Evolutionary conservation across 805 yeast species (phyloP).

Genomic region (Ogataea zsoltii): DNA sequence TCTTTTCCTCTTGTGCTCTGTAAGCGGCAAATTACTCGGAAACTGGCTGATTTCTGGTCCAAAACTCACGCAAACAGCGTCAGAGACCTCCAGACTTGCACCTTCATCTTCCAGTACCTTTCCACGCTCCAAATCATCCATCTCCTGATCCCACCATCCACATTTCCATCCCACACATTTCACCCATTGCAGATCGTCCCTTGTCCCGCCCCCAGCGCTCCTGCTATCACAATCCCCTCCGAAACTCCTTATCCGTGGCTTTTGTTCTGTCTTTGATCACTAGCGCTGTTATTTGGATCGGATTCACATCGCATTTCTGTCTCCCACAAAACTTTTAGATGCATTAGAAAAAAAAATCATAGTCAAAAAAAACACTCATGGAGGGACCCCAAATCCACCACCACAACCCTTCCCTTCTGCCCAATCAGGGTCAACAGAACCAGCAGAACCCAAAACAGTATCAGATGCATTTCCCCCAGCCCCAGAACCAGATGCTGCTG

Average conservation of each 20-base stretch:
- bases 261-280: not conserved
- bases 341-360: not conserved
- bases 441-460: not conserved
- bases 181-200: too few relatives aligned
- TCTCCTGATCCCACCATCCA: too few relatives aligned
- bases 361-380: slow-evolving; percentile 2
- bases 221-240: too few relatives aligned
- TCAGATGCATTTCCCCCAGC: not conserved
- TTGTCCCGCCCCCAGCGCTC: too few relatives aligned
- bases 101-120: too few relatives aligned
- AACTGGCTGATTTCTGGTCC: not conserved
- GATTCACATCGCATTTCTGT: slow-evolving; percentile 1
- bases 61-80: not conserved
- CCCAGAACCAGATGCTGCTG: slow-evolving; percentile 4
- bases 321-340: not conserved
- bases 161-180: too few relatives aligned
- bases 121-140: too few relatives aligned
- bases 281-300: not conserved
- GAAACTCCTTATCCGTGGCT: too few relatives aligned
- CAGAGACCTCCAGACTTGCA: too few relatives aligned
- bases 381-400: slow-evolving; percentile 19
- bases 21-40: not conserved
- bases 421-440: not conserved
- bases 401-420: slow-evolving; percentile 3
- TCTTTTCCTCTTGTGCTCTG: not conserved